These are phyloP conservation scores for Hortiboletus flavorubellus DNA, from an alignment of 768 basidiomycete species.

Conservation along the genomic window DNA sequence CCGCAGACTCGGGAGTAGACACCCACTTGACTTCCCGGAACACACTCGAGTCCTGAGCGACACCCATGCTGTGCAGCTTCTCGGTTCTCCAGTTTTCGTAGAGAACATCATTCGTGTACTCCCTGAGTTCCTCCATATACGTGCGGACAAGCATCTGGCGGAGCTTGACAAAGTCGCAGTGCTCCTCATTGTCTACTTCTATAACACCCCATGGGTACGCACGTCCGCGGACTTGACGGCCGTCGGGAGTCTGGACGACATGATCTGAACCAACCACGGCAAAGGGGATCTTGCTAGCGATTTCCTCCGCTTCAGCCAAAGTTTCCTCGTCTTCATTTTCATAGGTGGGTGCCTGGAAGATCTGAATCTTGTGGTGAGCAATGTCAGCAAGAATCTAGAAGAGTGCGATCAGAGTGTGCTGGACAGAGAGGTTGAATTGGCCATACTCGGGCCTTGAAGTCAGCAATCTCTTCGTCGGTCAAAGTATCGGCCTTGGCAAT, in stretches of 20 bases:
- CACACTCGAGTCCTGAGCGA: conserved; percentile 93
- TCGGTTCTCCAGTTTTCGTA: conserved; percentile 99
- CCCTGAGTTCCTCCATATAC: conserved; percentile 98
- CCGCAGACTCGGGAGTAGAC: neutral
- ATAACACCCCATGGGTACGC: conserved; percentile 98
- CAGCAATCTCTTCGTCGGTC: conserved; percentile 91
- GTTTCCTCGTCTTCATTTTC: conserved; percentile 99
- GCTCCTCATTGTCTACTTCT: conserved; percentile 98
- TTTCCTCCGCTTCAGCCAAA: conserved; percentile 94
- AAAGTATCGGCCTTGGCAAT: conserved; percentile 98
- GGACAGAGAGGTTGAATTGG: neutral
- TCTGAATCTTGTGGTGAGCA: conserved; percentile 91
- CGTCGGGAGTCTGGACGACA: conserved; percentile 78
- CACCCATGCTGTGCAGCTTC: conserved; percentile 95
- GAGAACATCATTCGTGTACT: conserved; percentile 92
- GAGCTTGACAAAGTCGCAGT: conserved; percentile 99
- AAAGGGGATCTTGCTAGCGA: conserved; percentile 97
- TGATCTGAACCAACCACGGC: conserved; percentile 95
- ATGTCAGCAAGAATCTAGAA: conserved; percentile 88
- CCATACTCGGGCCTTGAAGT: conserved; percentile 89
- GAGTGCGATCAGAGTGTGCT: conserved; percentile 1
- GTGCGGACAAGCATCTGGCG: conserved; percentile 99
- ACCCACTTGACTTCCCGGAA: conserved; percentile 99
- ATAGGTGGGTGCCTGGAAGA: conserved; percentile 97
- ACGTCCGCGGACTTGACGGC: conserved; percentile 91